Evolutionary conservation across 2,329 filamentous ascomycete genomes (phyloP), one percentile per base, ranked within the genome.

Genomic region (Cladorrhinum sp.): DNA sequence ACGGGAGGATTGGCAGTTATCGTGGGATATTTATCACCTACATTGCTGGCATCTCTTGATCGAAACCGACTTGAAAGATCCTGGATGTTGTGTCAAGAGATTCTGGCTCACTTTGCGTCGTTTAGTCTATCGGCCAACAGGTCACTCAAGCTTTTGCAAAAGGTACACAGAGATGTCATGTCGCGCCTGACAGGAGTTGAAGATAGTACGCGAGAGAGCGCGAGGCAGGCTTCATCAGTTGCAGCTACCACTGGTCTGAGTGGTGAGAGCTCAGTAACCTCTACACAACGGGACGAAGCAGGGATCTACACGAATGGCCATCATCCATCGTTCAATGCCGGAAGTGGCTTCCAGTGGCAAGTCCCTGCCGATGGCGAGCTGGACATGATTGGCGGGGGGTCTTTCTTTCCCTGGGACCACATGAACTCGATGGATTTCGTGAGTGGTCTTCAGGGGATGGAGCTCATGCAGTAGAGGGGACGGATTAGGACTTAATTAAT

Each of bases 1-100:
- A 67, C 65, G 2, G 65, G 61, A 6, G 65, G 65, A 18, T 51
- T 67, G 3, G 65, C 63, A 13, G 58, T 67, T 9, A 65, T 66
- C 13, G 58, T 67, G 12, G 62, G 54, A 2, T 65, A 64, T 9
- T 57, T 66, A 2, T 66, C 57, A 6, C 62, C 64, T 1, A 23
- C 55, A 2, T 24, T 62, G 1, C n/a, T 57, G 4, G 56, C 50
- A 2, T 57, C 60, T 3, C 29, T 65, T 3, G 64, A 66, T 38
- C 55, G 48, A 22, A 49, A 50, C 1, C 62, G 64, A 0, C 56
- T 66, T 2, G 62, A 64, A 12, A 54, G 60, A 16, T 60, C 54
- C 1, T 66, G 65, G 64, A 59, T 56, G 52, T 24, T 60, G 23
- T 66, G 65, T 23, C 62, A 66, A 41, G 55, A 50, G 2, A 59